These are phyloP conservation scores for Antarctomyces pellizariae DNA, from an alignment of 495 filamentous ascomycete species.

Conservation along the genomic window DNA sequence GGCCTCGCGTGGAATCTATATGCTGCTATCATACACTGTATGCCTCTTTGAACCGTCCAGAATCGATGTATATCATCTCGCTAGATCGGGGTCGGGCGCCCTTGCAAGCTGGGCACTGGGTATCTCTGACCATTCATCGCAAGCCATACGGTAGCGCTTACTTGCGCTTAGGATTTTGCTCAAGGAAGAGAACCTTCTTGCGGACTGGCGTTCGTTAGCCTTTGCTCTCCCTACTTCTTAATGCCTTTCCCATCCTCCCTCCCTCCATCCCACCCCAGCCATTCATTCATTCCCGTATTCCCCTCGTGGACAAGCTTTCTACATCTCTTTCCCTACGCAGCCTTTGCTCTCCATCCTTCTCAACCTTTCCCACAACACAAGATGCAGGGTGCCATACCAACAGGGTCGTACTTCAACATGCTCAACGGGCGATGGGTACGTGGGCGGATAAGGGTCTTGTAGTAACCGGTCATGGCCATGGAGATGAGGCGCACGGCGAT, in stretches of 20 bases:
- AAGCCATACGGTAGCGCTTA: no score
- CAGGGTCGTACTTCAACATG: constrained; percentile 98
- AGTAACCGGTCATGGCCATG: constrained; percentile 98
- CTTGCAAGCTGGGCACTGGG: no score
- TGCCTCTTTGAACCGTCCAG: no score
- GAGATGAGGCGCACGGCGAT: constrained; percentile 84
- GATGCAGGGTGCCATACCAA: constrained; percentile 37
- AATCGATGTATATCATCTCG: no score
- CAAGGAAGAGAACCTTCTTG: constrained; percentile 79
- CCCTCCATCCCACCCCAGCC: neutral
- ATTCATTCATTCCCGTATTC: neutral
- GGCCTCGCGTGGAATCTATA: no score
- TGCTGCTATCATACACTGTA: no score
- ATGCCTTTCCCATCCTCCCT: neutral
- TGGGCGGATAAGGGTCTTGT: constrained; percentile 68
- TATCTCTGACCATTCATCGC: no score
- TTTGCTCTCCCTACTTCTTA: neutral
- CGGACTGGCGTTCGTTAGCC: constrained; percentile 24
- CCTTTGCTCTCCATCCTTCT: constrained; percentile 1
- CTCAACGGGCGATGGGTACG: constrained; percentile 62
- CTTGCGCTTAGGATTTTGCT: constrained; percentile 55
- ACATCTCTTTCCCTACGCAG: constrained; percentile 1
- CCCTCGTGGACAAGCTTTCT: neutral
- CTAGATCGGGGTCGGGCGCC: no score
- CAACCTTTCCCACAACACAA: constrained; percentile 1